Base-by-base conservation (phyloP, 306 rosid genomes). In the Cyamopsis tetragonoloba region DNA sequence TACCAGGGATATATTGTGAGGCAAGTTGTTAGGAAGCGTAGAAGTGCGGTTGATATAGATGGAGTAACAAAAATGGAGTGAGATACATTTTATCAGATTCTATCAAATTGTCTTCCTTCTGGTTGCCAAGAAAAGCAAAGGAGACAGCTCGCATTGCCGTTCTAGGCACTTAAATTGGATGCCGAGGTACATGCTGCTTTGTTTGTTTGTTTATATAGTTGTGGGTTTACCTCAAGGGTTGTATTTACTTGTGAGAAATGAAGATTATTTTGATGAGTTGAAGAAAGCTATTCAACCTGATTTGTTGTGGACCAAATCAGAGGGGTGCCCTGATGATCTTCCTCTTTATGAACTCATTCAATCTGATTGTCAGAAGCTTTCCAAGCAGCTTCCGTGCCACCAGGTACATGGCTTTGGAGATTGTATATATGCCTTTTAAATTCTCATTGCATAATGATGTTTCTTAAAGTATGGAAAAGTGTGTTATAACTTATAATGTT, bases 1-100 rank as follows among this genome's bases (percentile, higher is more conserved):
- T 93, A 88, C 49, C 84, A 86, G 77, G 86, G 76, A 1, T 83
- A 81, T 9, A 88, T 81, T 0, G 65, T 68, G n/a, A 89, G 97
- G 73, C 83, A 93, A 73, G 83, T 93, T 47, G 89, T 84, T 14
- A 71, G 97, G 86, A 93, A 85, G 78, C 89, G 97, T 7, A 84
- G 98, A 72, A 89, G 98, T 31, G 98, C 97, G 0, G 97, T 93
- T 10, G 97, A 88, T 79, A 88, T 93, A 97, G 98, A 93, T 42
- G 91, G 88, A 23, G 83, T 86, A 38, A 89, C 91, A 4, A 34
- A 10, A 32, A 89, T 93, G 66, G 74, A 72, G 39, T 83, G 91
- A 64, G 87, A 86, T 3, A 73, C 86, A 0, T 93, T 89, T 85
- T 89, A 89, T 79, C 96, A 93, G 79, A 83, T 89, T 56, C 77